Base-by-base conservation (phyloP, 1,139 yeast genomes). In the Zygotorulaspora mrakii region DNA sequence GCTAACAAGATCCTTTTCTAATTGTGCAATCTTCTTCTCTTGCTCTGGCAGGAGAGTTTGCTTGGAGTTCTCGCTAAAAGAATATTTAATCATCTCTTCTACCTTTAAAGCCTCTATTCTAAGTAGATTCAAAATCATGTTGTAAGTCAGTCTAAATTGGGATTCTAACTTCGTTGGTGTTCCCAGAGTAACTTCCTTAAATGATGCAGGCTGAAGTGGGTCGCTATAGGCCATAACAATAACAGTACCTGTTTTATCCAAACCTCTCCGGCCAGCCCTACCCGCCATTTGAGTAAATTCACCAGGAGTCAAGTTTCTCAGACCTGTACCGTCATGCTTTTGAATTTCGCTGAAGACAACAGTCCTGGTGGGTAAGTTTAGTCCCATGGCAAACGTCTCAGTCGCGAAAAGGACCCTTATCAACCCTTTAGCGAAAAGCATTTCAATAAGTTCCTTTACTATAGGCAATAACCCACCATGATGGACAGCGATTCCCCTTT, bases 251-350 rank as follows among this genome's bases (percentile, higher is more conserved):
- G 86, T 86, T 20, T 79, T 70, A 69, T 91, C 98, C 49, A 91
- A 69, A 32, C 98, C 98, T 72, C 98, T 81, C 67, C 98, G 80
- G 50, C 98, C 98, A 2, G 98, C 98, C 65, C 98, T 77, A 39
- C 98, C 98, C 0, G 97, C 89, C 98, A 94, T 91, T 66, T 91
- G 98, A 1, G 96, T 94, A 61, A 89, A 91, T 61, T 91, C 98
- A 33, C 98, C 98, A 0, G 98, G 96, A 8, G 83, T 70, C 46
- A 91, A 69, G 56, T 82, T 77, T 61, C 99, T 75, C 64, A 86
- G 81, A 0, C 76, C 75, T 34, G 80, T 74, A 30, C 97, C 97
- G 61, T 91, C 98, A 61, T 88, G 95, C 57, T 91, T 91, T 54
- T 94, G 70, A 35, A 82, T 69, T 34, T 83, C 85, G 45, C 89